phyloP scores from a whole-genome alignment of 495 filamentous ascomycete species.

The Podospora fimiseda region DNA sequence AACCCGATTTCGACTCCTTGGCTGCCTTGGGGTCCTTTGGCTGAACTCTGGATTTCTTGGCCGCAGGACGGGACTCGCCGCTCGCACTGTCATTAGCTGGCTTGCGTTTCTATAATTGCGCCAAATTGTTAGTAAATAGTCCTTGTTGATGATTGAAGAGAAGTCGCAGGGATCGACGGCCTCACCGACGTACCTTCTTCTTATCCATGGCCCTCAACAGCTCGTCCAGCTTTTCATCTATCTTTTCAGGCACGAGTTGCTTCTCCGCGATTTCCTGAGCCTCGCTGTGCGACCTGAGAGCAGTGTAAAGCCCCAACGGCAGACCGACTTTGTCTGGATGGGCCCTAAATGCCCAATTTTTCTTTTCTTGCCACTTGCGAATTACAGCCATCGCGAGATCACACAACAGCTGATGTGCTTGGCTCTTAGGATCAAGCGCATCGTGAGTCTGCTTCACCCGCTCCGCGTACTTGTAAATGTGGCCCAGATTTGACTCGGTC shows the following conservation, averaged over 20 bases:
- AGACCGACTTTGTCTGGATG: constrained; percentile 77
- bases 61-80: constrained; percentile 29
- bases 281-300: constrained; percentile 65
- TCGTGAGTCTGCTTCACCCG: constrained; percentile 87
- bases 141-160: not conserved
- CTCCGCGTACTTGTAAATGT: constrained; percentile 90
- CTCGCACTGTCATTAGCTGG: constrained; percentile 31
- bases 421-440: constrained; percentile 55
- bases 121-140: not conserved
- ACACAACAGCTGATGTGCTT: constrained; percentile 77
- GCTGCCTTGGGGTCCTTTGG: constrained; percentile 32
- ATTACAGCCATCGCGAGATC: constrained; percentile 83
- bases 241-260: constrained; percentile 72
- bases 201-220: constrained; percentile 49
- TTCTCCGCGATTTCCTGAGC: constrained; percentile 80
- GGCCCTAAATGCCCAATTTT: constrained; percentile 70
- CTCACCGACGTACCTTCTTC: constrained; percentile 40
- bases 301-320: constrained; percentile 68
- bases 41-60: constrained; percentile 25
- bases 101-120: constrained; percentile 51
- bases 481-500: constrained; percentile 74
- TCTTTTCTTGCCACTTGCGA: constrained; percentile 71
- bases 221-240: constrained; percentile 70
- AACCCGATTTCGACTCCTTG: constrained; percentile 20
- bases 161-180: too few species aligned